These are phyloP conservation scores for Linaria vulgaris DNA, from an alignment of 257 asterid genomes.

Conservation along the genomic window DNA sequence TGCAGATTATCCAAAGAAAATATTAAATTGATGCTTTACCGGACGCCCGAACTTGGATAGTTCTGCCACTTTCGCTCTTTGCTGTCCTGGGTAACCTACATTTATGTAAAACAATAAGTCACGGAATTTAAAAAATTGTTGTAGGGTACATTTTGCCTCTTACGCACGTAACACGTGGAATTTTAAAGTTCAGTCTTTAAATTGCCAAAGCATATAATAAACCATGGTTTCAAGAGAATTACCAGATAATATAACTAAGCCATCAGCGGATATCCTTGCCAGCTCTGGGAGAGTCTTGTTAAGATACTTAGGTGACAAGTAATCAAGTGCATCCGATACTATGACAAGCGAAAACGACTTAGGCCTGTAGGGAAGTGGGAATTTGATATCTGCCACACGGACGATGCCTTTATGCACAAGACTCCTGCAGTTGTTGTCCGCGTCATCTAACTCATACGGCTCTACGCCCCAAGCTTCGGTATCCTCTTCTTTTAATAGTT, in stretches of 20 bases:
- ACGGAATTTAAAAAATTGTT: slow-evolving; percentile 3
- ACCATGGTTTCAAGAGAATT: background rate
- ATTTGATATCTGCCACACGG: slow-evolving; percentile 83
- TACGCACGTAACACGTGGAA: too few relatives aligned
- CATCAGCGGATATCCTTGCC: slow-evolving; percentile 49
- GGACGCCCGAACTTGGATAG: slow-evolving; percentile 86
- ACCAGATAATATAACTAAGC: slow-evolving; percentile 47
- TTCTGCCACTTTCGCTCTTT: slow-evolving; percentile 67
- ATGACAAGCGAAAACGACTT: slow-evolving; percentile 85
- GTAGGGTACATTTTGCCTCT: too few relatives aligned
- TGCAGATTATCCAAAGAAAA: background rate
- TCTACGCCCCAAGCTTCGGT: slow-evolving; percentile 94
- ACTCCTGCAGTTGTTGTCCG: slow-evolving; percentile 55
- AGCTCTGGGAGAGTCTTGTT: slow-evolving; percentile 49
- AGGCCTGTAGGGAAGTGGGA: slow-evolving; percentile 77
- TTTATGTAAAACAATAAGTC: slow-evolving; percentile 10
- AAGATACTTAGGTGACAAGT: slow-evolving; percentile 40
- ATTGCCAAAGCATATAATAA: background rate
- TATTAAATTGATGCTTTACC: slow-evolving; percentile 39
- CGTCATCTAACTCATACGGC: slow-evolving; percentile 82
- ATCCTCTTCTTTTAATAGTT: slow-evolving; percentile 67
- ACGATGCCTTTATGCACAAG: slow-evolving; percentile 65
- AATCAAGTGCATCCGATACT: slow-evolving; percentile 39
- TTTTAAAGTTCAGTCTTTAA: background rate
- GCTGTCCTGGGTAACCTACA: slow-evolving; percentile 73